Conservation (phyloP, 345 rosid genomes). For the Physaria fendleri region DNA sequence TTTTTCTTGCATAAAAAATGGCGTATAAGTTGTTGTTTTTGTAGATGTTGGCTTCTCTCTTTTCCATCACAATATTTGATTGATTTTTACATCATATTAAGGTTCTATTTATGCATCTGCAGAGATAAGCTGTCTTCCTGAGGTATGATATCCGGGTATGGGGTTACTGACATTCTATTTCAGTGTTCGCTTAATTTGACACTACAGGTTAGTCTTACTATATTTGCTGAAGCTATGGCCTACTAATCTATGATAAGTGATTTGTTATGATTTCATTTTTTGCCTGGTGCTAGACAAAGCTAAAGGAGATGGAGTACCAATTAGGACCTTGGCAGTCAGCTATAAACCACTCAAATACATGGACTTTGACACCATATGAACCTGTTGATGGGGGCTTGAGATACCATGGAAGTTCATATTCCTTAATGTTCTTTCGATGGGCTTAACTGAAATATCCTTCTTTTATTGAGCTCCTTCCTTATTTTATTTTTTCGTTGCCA, state of each 20-base stretch:
- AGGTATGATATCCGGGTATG: slow-evolving; percentile 49
- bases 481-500: too few species aligned
- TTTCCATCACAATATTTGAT: background rate
- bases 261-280: slow-evolving; percentile 31
- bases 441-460: slow-evolving; percentile 10
- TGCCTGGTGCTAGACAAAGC: slow-evolving; percentile 55
- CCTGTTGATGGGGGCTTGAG: slow-evolving; percentile 45
- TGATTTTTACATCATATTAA: slow-evolving; percentile 37
- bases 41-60: too few species aligned
- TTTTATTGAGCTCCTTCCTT: too few species aligned
- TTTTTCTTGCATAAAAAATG: too few species aligned
- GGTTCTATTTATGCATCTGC: slow-evolving; percentile 90
- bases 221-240: slow-evolving; percentile 22
- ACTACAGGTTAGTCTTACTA: slow-evolving; percentile 11
- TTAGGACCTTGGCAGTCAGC: slow-evolving; percentile 74
- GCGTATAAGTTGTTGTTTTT: too few species aligned
- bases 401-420: slow-evolving; percentile 41
- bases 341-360: slow-evolving; percentile 47
- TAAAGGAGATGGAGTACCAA: slow-evolving; percentile 82
- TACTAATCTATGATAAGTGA: slow-evolving; percentile 17
- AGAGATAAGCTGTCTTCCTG: slow-evolving; percentile 74
- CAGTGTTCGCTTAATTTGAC: slow-evolving; percentile 21
- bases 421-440: slow-evolving; percentile 15
- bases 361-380: slow-evolving; percentile 53
- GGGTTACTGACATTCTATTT: slow-evolving; percentile 22